phyloP scores from a whole-genome alignment of 352 stramenopile species.

The Phytopythium montanum region DNA sequence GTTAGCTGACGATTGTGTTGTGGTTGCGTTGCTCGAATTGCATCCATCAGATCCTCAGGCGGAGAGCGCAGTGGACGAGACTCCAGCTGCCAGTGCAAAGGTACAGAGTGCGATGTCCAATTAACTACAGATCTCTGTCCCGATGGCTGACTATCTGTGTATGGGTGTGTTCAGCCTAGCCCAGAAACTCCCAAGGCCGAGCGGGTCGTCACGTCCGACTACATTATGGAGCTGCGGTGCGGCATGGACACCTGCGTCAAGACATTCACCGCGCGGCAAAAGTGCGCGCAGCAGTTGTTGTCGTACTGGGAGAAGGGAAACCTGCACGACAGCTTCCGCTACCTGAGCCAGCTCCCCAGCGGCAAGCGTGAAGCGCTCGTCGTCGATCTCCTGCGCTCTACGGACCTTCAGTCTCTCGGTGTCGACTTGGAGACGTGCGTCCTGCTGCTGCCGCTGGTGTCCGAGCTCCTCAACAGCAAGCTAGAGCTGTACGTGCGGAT shows the following conservation, averaged over 20 bases:
- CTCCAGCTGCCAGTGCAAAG: background rate
- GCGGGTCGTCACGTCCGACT: slow-evolving; percentile 49
- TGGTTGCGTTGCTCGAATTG: background rate
- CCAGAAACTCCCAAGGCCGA: slow-evolving; percentile 12
- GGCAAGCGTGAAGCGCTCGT: slow-evolving; percentile 71
- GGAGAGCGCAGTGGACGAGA: background rate
- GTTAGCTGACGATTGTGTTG: background rate
- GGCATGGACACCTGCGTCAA: slow-evolving; percentile 85
- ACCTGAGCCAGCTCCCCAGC: slow-evolving; percentile 53
- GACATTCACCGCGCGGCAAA: slow-evolving; percentile 63
- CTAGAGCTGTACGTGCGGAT: slow-evolving; percentile 50
- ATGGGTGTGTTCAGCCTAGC: background rate
- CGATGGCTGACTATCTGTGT: background rate
- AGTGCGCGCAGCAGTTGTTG: slow-evolving; percentile 67
- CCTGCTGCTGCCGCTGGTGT: slow-evolving; percentile 72
- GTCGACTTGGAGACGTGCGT: slow-evolving; percentile 74
- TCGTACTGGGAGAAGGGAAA: slow-evolving; percentile 64
- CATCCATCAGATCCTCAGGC: background rate
- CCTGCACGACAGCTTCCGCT: slow-evolving; percentile 67
- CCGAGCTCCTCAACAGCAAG: slow-evolving; percentile 58
- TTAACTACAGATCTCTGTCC: too few relatives aligned
- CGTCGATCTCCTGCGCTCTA: slow-evolving; percentile 65
- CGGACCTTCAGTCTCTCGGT: slow-evolving; percentile 53
- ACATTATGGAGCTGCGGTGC: slow-evolving; percentile 78
- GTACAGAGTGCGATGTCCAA: background rate